Base-by-base conservation (phyloP, 768 basidiomycete species). In the Amanita brunnescens region DNA sequence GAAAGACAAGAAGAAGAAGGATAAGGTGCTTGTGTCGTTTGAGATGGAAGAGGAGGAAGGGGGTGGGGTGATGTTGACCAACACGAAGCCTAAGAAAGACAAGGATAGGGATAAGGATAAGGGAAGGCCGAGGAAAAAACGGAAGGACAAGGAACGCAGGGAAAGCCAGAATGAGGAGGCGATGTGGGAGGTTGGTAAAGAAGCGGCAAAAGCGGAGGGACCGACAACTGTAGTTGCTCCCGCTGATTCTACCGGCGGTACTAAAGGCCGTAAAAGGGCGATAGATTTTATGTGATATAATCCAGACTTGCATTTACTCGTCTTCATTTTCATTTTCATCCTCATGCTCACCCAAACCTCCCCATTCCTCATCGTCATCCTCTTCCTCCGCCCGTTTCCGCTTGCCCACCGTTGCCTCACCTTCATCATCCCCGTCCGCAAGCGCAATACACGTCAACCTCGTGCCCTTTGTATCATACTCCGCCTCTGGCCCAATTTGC, bases 381-480 rank as follows among this genome's bases (percentile, higher is more conserved):
- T 61, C 68, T 1, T 64, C 66, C 9, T 66, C 65, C 6, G 65
- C 67, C 1, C 56, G 60, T 7, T 68, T 71, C 20, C 61, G 63
- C 20, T 70, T 71, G 57, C 61, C 59, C 20, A 62, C 62, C 8
- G 51, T 7, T 7, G 26, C 62, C 33, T 41, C 49, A n/a, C 23
- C 56, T 5, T 48, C 56, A 2, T 49, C 55, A n/a, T 65, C 70
- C 6, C 77, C 78, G 46, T 81, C 80, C 6, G 80, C 81, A 10
- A 83, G 58, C 16, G 79, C 69, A 26, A 81, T 61, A 54, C 92
- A 93, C 6, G 90, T 95, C 62, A 97, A 63, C 23, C 94, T 75
- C 29, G 81, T 91, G 7, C 89, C 89, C 57, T 90, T 91, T 4
- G 90, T 85, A 65, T 95, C 87, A 62, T 92, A 93, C 43, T 67